Evolutionary conservation across 2,329 filamentous ascomycete species (phyloP), one percentile per base, ranked within the genome.

Genomic region (Cytospora piceae): DNA sequence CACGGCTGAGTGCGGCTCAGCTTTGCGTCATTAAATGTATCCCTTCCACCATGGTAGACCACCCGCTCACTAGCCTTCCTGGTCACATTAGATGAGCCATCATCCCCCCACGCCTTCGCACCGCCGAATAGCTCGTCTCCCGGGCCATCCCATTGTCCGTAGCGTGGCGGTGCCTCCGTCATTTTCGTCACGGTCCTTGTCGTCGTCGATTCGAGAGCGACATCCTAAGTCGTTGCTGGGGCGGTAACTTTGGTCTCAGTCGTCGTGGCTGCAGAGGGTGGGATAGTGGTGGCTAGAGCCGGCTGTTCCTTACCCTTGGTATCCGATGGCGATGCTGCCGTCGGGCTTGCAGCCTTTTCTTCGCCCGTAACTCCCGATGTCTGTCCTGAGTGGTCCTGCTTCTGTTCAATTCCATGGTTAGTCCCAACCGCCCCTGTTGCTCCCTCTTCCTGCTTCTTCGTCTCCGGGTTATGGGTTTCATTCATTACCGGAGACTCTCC

Each of bases 281-380:
- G 59, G 31, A 61, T 58, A 31, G 58, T 57, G 31, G 68, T 61
- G 54, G 27, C 24, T 39, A 42, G 24, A 7, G 42, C 53, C 34
- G 27, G 32, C 22, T 34, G 20, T 61, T 61, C 58, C 67, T 55
- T 69, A 52, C 68, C 67, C 51, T 68, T 65, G 27, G 61, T 65
- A 5, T 67, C 67, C 9, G 71, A 65, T 12, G 75, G 74, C 22
- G 75, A 74, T 24, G 76, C 68, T 37, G 68, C 71, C 17, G 73
- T 74, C 42, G 76, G 73, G 66, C 75, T 76, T 49, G 70, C 71
- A 20, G 75, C 73, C 0, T 71, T 73, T 8, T 74, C 71, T 39
- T 70, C 69, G 57, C 75, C 74, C 34, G 75, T 80, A 51, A 85
- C 77, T 7, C 83, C 83, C 6, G 79, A 78, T 68, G 85, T 82